Conservation (phyloP, 2,329 filamentous ascomycete species). For the Cladorrhinum sp. region DNA sequence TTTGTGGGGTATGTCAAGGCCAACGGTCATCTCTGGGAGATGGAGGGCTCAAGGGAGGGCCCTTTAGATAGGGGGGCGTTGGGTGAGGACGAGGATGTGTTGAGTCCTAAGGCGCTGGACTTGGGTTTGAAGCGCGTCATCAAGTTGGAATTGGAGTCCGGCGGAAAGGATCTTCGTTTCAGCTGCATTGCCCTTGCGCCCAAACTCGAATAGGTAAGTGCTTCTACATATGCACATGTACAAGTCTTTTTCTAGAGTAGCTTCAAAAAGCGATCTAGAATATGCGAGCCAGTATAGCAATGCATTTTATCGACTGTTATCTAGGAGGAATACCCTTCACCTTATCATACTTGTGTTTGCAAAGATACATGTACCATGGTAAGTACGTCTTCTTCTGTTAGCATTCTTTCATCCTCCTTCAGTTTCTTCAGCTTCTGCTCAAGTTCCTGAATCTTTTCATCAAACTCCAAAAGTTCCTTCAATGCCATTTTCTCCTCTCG, state of each 20-base stretch:
- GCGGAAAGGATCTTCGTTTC: slow-evolving; percentile 36
- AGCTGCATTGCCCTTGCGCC: slow-evolving; percentile 39
- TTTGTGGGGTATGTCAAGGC: slow-evolving; percentile 79
- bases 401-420: background rate
- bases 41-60: slow-evolving; percentile 72
- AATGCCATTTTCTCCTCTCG: background rate
- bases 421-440: background rate
- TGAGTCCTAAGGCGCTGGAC: slow-evolving; percentile 66
- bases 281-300: background rate
- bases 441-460: background rate
- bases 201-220: slow-evolving; percentile 4
- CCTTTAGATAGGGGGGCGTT: slow-evolving; percentile 65
- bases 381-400: background rate
- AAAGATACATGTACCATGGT: too few species aligned
- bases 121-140: slow-evolving; percentile 50
- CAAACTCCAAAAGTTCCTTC: background rate
- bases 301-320: too few species aligned
- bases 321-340: too few species aligned
- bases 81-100: slow-evolving; percentile 55
- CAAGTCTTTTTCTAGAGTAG: too few species aligned
- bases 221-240: background rate
- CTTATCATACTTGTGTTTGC: too few species aligned
- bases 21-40: slow-evolving; percentile 68
- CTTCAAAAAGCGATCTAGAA: too few species aligned
- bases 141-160: slow-evolving; percentile 34